Evolutionary conservation across 2,329 filamentous ascomycete genomes (phyloP).

Genomic region (Verticillium tricorpus): DNA sequence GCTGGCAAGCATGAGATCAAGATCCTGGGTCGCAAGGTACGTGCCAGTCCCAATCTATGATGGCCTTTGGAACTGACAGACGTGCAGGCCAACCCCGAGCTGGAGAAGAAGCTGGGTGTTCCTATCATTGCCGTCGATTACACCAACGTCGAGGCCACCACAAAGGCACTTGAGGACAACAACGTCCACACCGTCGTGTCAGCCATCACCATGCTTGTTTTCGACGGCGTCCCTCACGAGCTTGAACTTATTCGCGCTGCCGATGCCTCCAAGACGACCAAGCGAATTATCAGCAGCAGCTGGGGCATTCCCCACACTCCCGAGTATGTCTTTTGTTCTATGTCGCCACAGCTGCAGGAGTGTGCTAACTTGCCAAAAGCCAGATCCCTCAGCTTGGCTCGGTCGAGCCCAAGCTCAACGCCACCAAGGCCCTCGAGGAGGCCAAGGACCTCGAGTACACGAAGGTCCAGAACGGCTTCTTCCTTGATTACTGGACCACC

Average conservation of each 20-base stretch:
- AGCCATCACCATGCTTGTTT: conserved; percentile 26
- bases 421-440: conserved; percentile 18
- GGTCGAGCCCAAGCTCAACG: conserved; percentile 1
- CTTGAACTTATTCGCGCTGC: conserved; percentile 38
- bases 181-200: conserved; percentile 40
- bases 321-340: conserved; percentile 16
- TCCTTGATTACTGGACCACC: conserved; percentile 39
- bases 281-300: conserved; percentile 36
- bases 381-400: background rate
- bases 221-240: conserved; percentile 24
- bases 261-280: conserved; percentile 28
- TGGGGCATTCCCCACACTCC: conserved; percentile 29
- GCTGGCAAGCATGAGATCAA: conserved; percentile 30
- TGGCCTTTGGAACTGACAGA: background rate
- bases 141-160: conserved; percentile 13
- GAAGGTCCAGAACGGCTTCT: conserved; percentile 33
- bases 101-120: conserved; percentile 17
- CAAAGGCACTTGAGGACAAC: conserved; percentile 23
- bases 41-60: background rate
- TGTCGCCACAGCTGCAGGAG: too few species aligned
- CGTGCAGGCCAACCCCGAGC: conserved; percentile 11
- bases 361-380: background rate
- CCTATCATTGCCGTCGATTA: conserved; percentile 22
- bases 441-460: conserved; percentile 30
- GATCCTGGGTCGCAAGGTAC: conserved; percentile 34